phyloP scores from a whole-genome alignment of 1,284 basidiomycete species.

The Boletellus deceptivus region DNA sequence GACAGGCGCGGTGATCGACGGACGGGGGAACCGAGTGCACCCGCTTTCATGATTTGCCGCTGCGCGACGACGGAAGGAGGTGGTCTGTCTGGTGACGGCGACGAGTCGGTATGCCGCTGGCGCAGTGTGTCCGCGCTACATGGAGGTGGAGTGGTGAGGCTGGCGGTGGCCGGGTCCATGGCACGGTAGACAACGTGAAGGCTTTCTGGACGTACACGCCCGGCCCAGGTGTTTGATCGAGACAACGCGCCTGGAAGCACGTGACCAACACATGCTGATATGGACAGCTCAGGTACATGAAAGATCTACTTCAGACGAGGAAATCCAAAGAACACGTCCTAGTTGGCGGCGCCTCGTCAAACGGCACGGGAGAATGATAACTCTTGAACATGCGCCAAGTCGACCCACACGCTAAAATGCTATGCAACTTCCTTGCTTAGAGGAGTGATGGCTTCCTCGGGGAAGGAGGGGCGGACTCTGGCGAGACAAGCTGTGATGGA shows the following conservation, averaged over 20 bases:
- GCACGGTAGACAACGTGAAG: conserved; percentile 1
- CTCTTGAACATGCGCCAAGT: neutral
- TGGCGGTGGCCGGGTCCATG: conserved; percentile 24
- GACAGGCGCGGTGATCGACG: conserved; percentile 54
- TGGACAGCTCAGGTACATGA: conserved; percentile 7
- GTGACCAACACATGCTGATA: conserved; percentile 19
- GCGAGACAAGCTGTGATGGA: conserved; percentile 10
- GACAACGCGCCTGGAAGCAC: conserved; percentile 29
- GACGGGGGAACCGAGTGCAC: conserved; percentile 35
- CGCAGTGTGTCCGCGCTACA: conserved; percentile 39
- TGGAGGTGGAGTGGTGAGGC: conserved; percentile 20
- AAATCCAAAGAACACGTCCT: conserved; percentile 1
- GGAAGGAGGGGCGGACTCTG: conserved; percentile 17
- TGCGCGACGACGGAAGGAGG: conserved; percentile 34
- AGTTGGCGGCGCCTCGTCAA: neutral
- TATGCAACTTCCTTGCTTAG: conserved; percentile 1
- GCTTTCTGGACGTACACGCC: neutral
- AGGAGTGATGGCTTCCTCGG: conserved; percentile 16
- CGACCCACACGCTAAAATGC: conserved; percentile 1
- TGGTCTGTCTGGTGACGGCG: conserved; percentile 56
- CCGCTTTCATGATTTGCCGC: conserved; percentile 29
- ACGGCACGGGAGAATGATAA: neutral
- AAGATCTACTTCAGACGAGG: conserved; percentile 7
- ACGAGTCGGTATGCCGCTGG: conserved; percentile 51
- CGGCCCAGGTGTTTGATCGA: conserved; percentile 16